These are phyloP conservation scores for Penicillium sp. DNA, from an alignment of 2,329 filamentous ascomycete species.

Conservation along the genomic window DNA sequence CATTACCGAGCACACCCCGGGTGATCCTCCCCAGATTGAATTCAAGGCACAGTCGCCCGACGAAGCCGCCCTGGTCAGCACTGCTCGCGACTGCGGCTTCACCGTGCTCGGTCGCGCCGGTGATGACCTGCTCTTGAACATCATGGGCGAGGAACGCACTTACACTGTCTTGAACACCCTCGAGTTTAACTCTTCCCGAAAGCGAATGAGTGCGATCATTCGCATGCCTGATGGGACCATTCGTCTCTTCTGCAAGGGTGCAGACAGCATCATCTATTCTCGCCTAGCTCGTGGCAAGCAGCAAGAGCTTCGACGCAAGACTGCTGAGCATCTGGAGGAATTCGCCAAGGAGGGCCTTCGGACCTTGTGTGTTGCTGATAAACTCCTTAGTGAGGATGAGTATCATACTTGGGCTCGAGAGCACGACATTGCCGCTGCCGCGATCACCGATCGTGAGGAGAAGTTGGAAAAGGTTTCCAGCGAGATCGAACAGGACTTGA, in stretches of 20 bases:
- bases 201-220: constrained; percentile 96
- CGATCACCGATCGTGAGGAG: constrained; percentile 81
- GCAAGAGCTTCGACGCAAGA: constrained; percentile 70
- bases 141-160: constrained; percentile 76
- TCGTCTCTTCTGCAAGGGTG: constrained; percentile 91
- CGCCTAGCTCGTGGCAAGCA: constrained; percentile 82
- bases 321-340: constrained; percentile 92
- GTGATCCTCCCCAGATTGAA: constrained; percentile 83
- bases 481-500: constrained; percentile 82
- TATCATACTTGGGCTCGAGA: constrained; percentile 80
- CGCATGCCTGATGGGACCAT: constrained; percentile 89
- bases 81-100: constrained; percentile 91
- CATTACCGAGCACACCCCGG: constrained; percentile 80
- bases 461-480: constrained; percentile 88
- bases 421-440: constrained; percentile 79
- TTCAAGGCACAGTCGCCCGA: constrained; percentile 98
- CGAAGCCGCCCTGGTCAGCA: constrained; percentile 88
- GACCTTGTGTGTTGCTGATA: constrained; percentile 88
- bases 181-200: constrained; percentile 94
- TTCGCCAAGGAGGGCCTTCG: constrained; percentile 93
- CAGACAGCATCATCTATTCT: constrained; percentile 95
- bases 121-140: constrained; percentile 78
- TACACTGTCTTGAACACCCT: constrained; percentile 90
- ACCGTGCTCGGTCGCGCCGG: constrained; percentile 76
- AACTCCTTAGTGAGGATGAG: constrained; percentile 71